A percentile compares a stretch with the other conserved stretches of the same genome.
phyloP scores from a whole-genome alignment of 169 alveolate genomes.

The Eimeria necatrix region DNA sequence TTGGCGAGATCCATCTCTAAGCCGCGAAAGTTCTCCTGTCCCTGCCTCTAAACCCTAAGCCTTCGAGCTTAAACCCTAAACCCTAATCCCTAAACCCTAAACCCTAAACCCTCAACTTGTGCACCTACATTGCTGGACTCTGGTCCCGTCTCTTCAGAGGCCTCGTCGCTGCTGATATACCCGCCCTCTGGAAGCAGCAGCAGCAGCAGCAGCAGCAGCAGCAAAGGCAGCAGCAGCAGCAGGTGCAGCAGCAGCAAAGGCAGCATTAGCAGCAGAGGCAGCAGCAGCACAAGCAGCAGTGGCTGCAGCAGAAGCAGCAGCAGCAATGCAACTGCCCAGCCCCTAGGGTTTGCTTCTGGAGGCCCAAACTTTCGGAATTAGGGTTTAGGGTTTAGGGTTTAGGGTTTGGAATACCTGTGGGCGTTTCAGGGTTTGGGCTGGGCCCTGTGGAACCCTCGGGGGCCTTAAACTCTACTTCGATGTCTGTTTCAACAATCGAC shows the following conservation, averaged over 20 bases:
- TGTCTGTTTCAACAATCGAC: slow-evolving; percentile 94
- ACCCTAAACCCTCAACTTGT: background rate
- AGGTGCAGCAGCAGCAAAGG: background rate
- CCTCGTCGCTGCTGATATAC: background rate
- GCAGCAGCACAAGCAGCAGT: too few relatives aligned
- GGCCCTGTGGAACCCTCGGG: slow-evolving; percentile 88
- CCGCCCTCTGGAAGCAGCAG: too few relatives aligned
- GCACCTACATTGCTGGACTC: background rate
- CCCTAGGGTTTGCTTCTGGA: background rate
- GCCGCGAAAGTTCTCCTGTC: too few relatives aligned
- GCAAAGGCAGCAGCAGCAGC: background rate
- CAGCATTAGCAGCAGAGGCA: too few relatives aligned
- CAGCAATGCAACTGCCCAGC: too few relatives aligned
- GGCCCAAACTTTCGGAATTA: too few relatives aligned
- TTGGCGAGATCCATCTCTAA: too few relatives aligned
- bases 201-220: background rate
- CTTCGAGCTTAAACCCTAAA: background rate
- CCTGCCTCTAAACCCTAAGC: too few relatives aligned
- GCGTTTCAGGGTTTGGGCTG: background rate
- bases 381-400: too few relatives aligned
- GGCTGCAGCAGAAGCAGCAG: too few relatives aligned
- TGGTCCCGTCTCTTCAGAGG: background rate
- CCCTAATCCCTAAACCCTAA: too few relatives aligned
- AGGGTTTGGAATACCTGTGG: background rate
- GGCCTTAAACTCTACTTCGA: slow-evolving; percentile 94